Percentiles rank a stretch among this genome's conserved stretches.
Evolutionary conservation across 345 rosid species (phyloP).

Genomic region (Lepidium africanum): DNA sequence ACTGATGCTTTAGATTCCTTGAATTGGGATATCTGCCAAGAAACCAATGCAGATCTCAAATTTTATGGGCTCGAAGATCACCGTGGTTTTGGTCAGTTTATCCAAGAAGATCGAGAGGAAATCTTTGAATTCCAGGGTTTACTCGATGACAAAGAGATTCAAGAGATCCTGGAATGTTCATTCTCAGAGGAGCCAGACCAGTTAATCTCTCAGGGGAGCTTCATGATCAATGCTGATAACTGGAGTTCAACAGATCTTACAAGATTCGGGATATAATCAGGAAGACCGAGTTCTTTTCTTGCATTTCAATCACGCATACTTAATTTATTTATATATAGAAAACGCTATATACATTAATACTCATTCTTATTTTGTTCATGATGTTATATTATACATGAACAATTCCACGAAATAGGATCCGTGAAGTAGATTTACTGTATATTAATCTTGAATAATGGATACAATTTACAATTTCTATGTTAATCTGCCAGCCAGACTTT

Average conservation of each 20-base stretch:
- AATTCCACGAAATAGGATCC: conserved; percentile 4
- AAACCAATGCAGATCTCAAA: conserved; percentile 12
- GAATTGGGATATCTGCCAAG: conserved; percentile 27
- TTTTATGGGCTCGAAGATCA: conserved; percentile 10
- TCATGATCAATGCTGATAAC: conserved; percentile 31
- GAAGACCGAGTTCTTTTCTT: neutral
- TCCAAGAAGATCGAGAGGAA: conserved; percentile 24
- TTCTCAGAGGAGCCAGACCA: conserved; percentile 32
- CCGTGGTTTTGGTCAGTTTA: conserved; percentile 7
- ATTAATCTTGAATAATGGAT: conserved; percentile 15
- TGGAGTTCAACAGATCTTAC: conserved; percentile 58
- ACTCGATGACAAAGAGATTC: conserved; percentile 40
- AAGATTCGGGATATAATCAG: conserved; percentile 34
- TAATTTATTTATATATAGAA: neutral
- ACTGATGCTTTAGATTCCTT: conserved; percentile 16
- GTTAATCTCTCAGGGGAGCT: conserved; percentile 31
- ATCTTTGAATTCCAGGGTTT: conserved; percentile 26
- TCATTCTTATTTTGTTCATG: conserved; percentile 24
- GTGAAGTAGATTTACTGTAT: conserved; percentile 27
- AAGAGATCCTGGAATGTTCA: conserved; percentile 30
- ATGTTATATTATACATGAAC: conserved; percentile 17
- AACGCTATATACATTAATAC: conserved; percentile 4
- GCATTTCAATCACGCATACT: neutral
- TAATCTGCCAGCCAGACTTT: neutral
- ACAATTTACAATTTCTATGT: conserved; percentile 11